phyloP scores from a whole-genome alignment of 345 rosid genomes.

The Populus pruinosa region DNA sequence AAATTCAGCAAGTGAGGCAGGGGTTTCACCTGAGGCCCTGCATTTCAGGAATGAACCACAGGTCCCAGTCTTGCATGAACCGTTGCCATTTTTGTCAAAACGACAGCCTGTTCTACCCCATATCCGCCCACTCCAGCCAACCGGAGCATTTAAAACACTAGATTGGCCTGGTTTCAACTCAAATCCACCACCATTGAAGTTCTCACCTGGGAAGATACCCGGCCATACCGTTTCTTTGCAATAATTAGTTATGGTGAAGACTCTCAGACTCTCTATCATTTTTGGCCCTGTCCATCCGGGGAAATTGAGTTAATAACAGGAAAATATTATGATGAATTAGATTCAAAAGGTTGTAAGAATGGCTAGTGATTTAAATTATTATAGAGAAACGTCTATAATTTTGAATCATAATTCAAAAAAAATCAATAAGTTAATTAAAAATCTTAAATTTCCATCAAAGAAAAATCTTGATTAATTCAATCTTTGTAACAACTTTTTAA shows the following conservation, averaged over 20 bases:
- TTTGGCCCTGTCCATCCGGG: constrained; percentile 31
- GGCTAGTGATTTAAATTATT: neutral
- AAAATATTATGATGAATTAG: neutral
- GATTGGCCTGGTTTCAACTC: constrained; percentile 63
- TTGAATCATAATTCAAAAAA: too few relatives aligned
- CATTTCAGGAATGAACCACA: constrained; percentile 21
- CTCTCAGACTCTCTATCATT: constrained; percentile 45
- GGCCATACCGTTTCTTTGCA: constrained; percentile 83
- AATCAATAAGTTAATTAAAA: too few relatives aligned
- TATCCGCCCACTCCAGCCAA: constrained; percentile 79
- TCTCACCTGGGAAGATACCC: constrained; percentile 56
- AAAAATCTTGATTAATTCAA: neutral
- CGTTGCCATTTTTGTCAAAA: constrained; percentile 57
- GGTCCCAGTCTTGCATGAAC: constrained; percentile 52
- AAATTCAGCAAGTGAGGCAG: constrained; percentile 67
- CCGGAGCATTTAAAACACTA: constrained; percentile 56
- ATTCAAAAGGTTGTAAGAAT: neutral
- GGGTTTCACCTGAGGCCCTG: constrained; percentile 11
- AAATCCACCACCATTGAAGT: constrained; percentile 71
- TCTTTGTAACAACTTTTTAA: neutral
- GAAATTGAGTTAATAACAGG: neutral
- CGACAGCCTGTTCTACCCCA: constrained; percentile 87
- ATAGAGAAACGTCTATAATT: too few relatives aligned
- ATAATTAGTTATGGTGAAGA: constrained; percentile 61
- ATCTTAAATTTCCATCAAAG: neutral